These are phyloP conservation scores for Alternaria dauci DNA, from an alignment of 2,329 filamentous ascomycete genomes.

Conservation along the genomic window DNA sequence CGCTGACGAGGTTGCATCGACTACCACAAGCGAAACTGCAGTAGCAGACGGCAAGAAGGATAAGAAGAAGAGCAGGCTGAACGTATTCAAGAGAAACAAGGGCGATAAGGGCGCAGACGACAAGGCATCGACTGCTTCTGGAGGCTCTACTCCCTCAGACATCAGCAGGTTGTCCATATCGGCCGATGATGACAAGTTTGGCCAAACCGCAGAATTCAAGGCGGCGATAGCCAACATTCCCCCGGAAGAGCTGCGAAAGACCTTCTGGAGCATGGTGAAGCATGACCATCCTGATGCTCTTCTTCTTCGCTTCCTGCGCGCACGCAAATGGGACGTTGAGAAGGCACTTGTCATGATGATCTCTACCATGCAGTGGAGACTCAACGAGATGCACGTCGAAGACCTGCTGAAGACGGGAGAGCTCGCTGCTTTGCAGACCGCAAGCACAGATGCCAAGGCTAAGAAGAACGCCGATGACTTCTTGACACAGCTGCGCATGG, in stretches of 20 bases:
- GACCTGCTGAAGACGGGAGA: slow-evolving; percentile 69
- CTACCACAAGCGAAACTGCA: slow-evolving; percentile 17
- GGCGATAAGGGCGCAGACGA: slow-evolving; percentile 60
- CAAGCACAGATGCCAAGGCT: slow-evolving; percentile 66
- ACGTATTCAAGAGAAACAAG: slow-evolving; percentile 68
- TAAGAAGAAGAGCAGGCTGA: slow-evolving; percentile 77
- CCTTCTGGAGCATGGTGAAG: slow-evolving; percentile 95
- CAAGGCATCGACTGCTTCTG: slow-evolving; percentile 36
- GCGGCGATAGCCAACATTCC: slow-evolving; percentile 78
- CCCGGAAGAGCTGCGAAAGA: slow-evolving; percentile 78
- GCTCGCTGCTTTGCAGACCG: slow-evolving; percentile 64
- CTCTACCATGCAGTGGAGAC: slow-evolving; percentile 91
- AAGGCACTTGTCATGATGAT: slow-evolving; percentile 94
- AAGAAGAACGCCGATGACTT: slow-evolving; percentile 81
- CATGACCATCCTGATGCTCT: slow-evolving; percentile 90
- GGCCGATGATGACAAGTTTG: slow-evolving; percentile 83
- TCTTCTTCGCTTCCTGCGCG: slow-evolving; percentile 62
- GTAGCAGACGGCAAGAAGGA: slow-evolving; percentile 59
- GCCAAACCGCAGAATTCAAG: slow-evolving; percentile 85
- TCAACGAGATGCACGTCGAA: slow-evolving; percentile 84
- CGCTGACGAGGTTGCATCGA: slow-evolving; percentile 23
- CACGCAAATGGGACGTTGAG: slow-evolving; percentile 81
- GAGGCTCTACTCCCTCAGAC: slow-evolving; percentile 37
- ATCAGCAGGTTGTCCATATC: slow-evolving; percentile 44
- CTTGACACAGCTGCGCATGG: slow-evolving; percentile 81